Evolutionary conservation across 345 rosid genomes (phyloP).

Genomic region (Ceriops decandra): DNA sequence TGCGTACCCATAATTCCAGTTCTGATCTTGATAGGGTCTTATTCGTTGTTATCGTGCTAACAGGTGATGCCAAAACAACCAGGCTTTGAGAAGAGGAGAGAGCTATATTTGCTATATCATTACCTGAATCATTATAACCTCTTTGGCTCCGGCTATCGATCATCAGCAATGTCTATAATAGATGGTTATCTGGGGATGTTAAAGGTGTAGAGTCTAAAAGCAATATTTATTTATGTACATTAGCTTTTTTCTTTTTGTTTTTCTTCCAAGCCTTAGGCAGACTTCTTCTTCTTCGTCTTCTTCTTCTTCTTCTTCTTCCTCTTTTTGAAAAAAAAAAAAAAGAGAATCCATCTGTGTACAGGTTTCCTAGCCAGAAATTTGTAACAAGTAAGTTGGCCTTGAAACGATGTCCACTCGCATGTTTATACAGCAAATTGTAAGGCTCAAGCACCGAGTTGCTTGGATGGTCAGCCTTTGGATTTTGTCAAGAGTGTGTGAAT

Average conservation of each 20-base stretch:
- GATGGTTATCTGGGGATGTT: constrained; percentile 63
- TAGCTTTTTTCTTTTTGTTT: not conserved
- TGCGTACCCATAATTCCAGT: not conserved
- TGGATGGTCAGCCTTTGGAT: too few relatives aligned
- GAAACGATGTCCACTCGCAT: too few relatives aligned
- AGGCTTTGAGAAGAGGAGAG: constrained; percentile 79
- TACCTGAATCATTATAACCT: constrained; percentile 92
- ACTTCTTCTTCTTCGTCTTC: too few relatives aligned
- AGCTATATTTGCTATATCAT: constrained; percentile 73
- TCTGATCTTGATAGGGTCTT: not conserved
- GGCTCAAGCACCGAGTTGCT: too few relatives aligned
- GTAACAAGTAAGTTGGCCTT: too few relatives aligned
- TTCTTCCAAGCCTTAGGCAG: not conserved
- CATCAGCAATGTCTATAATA: constrained; percentile 73
- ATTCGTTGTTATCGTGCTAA: not conserved
- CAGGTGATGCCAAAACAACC: constrained; percentile 86
- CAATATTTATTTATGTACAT: too few relatives aligned
- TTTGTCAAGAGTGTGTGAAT: too few relatives aligned
- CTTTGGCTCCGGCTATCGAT: constrained; percentile 82
- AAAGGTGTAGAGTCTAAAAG: constrained; percentile 24
- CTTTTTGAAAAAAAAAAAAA: too few relatives aligned
- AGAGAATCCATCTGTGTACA: not conserved
- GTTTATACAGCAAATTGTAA: too few relatives aligned
- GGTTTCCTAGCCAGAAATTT: not conserved
- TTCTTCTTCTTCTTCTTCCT: too few relatives aligned